A percentile compares a stretch with the other conserved stretches of the same genome.
Conservation (phyloP, 2,329 filamentous ascomycete genomes). For the Pseudocercospora vitis region DNA sequence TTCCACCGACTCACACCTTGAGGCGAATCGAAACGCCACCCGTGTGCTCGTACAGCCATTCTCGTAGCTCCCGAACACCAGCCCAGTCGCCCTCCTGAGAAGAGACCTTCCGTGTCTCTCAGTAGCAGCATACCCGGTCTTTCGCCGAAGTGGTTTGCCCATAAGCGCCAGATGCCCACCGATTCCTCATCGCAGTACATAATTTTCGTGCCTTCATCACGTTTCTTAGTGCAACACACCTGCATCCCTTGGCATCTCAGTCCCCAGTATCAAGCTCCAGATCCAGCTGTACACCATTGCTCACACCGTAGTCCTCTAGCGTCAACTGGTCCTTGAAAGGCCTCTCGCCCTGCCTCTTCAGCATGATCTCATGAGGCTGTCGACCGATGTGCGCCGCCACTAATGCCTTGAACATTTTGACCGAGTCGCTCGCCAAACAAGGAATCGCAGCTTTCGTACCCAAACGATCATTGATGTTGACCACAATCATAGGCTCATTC, state of each 20-base stretch:
- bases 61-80: too few relatives aligned
- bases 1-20: too few relatives aligned
- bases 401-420: constrained; percentile 86
- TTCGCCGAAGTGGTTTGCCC: too few relatives aligned
- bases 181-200: background rate
- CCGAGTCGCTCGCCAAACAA: constrained; percentile 78
- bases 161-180: too few relatives aligned
- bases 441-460: constrained; percentile 95
- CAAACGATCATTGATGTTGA: constrained; percentile 90
- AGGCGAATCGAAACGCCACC: too few relatives aligned
- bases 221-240: background rate
- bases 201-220: background rate
- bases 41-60: too few relatives aligned
- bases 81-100: too few relatives aligned
- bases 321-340: constrained; percentile 91
- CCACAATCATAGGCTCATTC: constrained; percentile 84
- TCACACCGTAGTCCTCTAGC: constrained; percentile 89
- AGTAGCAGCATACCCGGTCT: too few relatives aligned
- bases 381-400: constrained; percentile 86
- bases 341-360: constrained; percentile 87
- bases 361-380: constrained; percentile 84
- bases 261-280: constrained; percentile 45
- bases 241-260: constrained; percentile 26
- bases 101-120: too few relatives aligned
- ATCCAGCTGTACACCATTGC: constrained; percentile 72